Base-by-base conservation (phyloP, 1,284 basidiomycete species). In the Dichomitus squalens region DNA sequence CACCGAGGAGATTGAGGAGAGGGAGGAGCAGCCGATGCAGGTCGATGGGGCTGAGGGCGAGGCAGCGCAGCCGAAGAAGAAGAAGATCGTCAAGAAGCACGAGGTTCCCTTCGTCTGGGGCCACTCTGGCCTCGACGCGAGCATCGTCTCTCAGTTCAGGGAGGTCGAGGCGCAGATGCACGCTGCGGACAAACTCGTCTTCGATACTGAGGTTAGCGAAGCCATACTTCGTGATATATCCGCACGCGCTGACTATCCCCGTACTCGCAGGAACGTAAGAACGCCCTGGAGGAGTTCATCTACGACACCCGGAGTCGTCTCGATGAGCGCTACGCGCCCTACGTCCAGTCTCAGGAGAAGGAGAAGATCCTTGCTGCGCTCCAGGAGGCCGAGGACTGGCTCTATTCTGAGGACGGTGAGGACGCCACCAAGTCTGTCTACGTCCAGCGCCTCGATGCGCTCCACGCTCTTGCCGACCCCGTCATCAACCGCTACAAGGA, bases 201-300 rank as follows among this genome's bases (percentile, higher is more conserved):
- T 86, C 76, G 95, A 97, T 74, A 97, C 95, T 56, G 94, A 96
- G 86, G 92, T 92, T 66, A 40, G 82, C 76, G 44, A 8, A 31
- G 2, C 25, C 18, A 12, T 11, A 14, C 12, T 16, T 5, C 0
- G 23, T 31, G 12, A 20, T 18, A 12, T 49, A 9, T 39, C 47
- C 21, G 41, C 7, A 38, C 18, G 5, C 34, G 43, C 53, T 52
- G 57, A 51, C 43, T 59, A 49, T 14, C 49, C 39, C 49, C 34
- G 36, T 49, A 9, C 53, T 43, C 60, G 41, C 59, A 94, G 92
- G 92, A 97, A 75, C 88, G 92, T 73, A 98, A 96, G 81, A 97
- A 98, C 73, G 94, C 95, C 14, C 86, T 98, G 23, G 95, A 98
- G 78, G 95, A 97, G 78, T 97, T 96, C 79, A 90, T 97, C 63